These are phyloP conservation scores for Malus hybrid DNA, from an alignment of 331 rosid genomes.

Conservation along the genomic window DNA sequence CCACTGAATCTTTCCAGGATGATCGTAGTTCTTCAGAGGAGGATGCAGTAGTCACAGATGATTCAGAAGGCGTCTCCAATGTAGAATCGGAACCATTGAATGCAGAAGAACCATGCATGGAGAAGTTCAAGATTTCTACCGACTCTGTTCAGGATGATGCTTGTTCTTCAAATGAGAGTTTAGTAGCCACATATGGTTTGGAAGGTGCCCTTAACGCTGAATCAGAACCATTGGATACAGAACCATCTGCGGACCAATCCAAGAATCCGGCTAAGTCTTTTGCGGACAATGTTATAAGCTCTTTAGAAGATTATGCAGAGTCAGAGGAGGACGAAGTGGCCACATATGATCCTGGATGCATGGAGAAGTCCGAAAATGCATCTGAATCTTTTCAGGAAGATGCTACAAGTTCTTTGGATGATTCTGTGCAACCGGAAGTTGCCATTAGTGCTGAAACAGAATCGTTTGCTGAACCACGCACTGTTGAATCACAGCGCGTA, in stretches of 20 bases:
- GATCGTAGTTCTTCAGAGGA: constrained; percentile 18
- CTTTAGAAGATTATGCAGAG: neutral
- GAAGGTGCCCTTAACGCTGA: neutral
- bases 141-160: constrained; percentile 8
- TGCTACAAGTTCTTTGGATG: neutral
- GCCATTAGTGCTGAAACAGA: constrained; percentile 7
- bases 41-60: constrained; percentile 14
- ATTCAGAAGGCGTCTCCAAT: constrained; percentile 9
- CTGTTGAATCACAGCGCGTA: neutral
- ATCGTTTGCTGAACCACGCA: neutral
- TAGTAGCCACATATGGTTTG: neutral
- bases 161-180: constrained; percentile 6
- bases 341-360: constrained; percentile 1
- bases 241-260: neutral
- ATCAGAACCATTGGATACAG: neutral
- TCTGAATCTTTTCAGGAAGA: neutral
- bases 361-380: neutral
- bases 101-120: constrained; percentile 2
- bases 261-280: neutral
- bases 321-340: constrained; percentile 8
- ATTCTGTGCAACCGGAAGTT: constrained; percentile 9
- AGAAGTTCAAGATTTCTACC: neutral
- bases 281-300: neutral
- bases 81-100: constrained; percentile 15
- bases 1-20: constrained; percentile 9